Conservation (phyloP, 345 rosid genomes). For the Linum usitatissimum region DNA sequence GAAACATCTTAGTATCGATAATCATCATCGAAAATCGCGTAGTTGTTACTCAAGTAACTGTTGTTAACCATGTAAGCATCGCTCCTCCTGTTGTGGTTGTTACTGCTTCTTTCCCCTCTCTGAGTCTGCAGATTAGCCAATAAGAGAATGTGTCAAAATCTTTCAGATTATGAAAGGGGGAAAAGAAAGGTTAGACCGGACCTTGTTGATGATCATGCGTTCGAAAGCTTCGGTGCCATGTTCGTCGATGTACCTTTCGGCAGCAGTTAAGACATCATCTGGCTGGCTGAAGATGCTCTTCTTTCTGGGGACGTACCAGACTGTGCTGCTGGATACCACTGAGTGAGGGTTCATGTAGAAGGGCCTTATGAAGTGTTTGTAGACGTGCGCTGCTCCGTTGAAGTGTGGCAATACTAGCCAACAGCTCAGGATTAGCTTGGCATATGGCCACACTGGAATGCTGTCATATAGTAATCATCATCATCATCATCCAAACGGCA, state of each 20-base stretch:
- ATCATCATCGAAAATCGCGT: conserved; percentile 75
- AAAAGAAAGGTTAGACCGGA: not conserved
- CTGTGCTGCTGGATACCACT: not conserved
- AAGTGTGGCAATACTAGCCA: conserved; percentile 26
- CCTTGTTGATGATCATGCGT: conserved; percentile 39
- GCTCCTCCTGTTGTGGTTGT: conserved; percentile 23
- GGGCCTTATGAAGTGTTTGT: conserved; percentile 18
- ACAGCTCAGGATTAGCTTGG: conserved; percentile 17
- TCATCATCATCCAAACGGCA: too few relatives aligned
- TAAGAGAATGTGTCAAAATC: not conserved
- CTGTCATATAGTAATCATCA: conserved; percentile 4
- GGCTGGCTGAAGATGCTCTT: conserved; percentile 14
- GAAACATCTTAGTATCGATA: conserved; percentile 34
- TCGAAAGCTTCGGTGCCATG: conserved; percentile 48
- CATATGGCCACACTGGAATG: conserved; percentile 17
- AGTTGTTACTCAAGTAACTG: conserved; percentile 22
- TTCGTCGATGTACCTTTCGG: conserved; percentile 35
- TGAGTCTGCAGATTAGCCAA: conserved; percentile 44
- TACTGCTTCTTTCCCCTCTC: conserved; percentile 41
- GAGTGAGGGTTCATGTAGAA: conserved; percentile 19
- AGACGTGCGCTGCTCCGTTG: conserved; percentile 24
- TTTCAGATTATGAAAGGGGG: not conserved
- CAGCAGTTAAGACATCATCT: conserved; percentile 21
- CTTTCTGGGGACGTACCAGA: conserved; percentile 20
- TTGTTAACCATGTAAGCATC: not conserved